Percentiles rank a stretch among this genome's conserved stretches.
Evolutionary conservation across 116 monocot species (phyloP).

Genomic region (Papilionanthe hybrid): DNA sequence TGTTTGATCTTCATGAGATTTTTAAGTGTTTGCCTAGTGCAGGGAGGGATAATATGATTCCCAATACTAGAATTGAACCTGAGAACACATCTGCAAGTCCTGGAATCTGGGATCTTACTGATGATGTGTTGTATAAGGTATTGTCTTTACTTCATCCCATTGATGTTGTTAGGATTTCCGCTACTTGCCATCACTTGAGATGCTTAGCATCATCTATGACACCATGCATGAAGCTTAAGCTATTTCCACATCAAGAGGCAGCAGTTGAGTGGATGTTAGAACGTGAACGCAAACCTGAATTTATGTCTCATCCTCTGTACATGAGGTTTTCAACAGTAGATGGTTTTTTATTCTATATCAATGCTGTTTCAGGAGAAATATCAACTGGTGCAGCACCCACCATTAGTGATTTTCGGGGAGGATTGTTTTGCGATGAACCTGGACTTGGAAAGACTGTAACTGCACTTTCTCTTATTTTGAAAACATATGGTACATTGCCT

Average conservation of each 20-base stretch:
- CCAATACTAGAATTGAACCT: constrained; percentile 44
- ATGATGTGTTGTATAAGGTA: constrained; percentile 64
- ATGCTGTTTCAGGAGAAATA: constrained; percentile 72
- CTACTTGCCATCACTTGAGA: constrained; percentile 71
- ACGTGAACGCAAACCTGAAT: constrained; percentile 48
- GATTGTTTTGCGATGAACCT: constrained; percentile 98
- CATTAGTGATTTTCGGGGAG: constrained; percentile 71
- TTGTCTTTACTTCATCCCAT: constrained; percentile 49
- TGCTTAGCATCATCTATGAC: constrained; percentile 51
- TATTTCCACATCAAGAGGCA: constrained; percentile 90
- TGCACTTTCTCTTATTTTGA: constrained; percentile 87
- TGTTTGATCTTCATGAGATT: constrained; percentile 84
- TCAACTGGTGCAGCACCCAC: constrained; percentile 42
- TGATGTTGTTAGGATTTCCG: constrained; percentile 61
- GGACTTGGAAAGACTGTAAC: constrained; percentile 98
- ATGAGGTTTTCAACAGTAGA: constrained; percentile 67
- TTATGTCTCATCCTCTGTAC: constrained; percentile 64
- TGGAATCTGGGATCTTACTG: constrained; percentile 78
- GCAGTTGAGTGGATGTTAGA: constrained; percentile 94
- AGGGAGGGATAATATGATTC: constrained; percentile 30
- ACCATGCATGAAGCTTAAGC: constrained; percentile 89
- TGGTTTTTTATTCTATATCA: constrained; percentile 66
- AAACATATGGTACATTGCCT: constrained; percentile 78
- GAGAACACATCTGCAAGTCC: constrained; percentile 19
- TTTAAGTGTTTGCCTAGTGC: constrained; percentile 70